phyloP scores from a whole-genome alignment of 2,329 filamentous ascomycete species.

The Phialophora tarda region DNA sequence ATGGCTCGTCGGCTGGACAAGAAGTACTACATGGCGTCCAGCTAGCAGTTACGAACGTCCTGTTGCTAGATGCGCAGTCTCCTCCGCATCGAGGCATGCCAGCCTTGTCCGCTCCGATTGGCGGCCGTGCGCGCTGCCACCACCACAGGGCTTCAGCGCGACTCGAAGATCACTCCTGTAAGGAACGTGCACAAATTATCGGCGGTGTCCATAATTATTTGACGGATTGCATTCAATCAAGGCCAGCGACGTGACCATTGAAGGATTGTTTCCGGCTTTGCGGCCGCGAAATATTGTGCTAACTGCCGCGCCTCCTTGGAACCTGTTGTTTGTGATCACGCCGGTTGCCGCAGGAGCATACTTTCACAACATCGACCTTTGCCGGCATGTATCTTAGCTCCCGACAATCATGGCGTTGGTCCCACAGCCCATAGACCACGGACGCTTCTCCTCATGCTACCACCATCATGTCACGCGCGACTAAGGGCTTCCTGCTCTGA shows the following conservation, averaged over 20 bases:
- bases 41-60: not conserved
- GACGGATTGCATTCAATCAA: not conserved
- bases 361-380: not conserved
- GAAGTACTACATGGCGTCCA: not conserved
- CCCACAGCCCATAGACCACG: not conserved
- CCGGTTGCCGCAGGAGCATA: not conserved
- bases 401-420: not conserved
- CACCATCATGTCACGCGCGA: not conserved
- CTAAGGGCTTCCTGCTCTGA: not conserved
- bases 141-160: not conserved
- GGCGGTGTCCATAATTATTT: not conserved
- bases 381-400: not conserved
- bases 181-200: not conserved
- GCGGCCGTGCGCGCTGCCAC: not conserved
- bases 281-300: not conserved
- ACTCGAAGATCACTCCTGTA: not conserved
- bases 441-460: not conserved
- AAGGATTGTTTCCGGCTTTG: not conserved
- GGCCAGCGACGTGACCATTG: not conserved
- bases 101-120: not conserved
- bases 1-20: not conserved
- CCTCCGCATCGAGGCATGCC: not conserved
- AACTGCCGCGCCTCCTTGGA: not conserved
- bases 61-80: not conserved
- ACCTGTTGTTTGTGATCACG: not conserved